Conservation (phyloP, 202 grass and related monocot species). For the Tripidium arundinaceum region DNA sequence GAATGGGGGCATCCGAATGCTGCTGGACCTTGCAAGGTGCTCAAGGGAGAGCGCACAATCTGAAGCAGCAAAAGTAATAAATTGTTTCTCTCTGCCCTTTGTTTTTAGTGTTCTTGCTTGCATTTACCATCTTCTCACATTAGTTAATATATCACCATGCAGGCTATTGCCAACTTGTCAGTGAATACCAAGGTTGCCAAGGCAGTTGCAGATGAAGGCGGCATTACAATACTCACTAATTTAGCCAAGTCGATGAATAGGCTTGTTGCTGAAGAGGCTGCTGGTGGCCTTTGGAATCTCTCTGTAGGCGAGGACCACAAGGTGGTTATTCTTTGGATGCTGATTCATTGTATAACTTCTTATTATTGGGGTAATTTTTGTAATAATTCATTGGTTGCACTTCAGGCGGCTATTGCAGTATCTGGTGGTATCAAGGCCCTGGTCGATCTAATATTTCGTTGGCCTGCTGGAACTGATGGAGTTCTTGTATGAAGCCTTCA, state of each 20-base stretch:
- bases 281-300: slow-evolving; percentile 99
- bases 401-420: slow-evolving; percentile 72
- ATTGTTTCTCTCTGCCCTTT: slow-evolving; percentile 16
- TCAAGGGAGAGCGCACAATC: slow-evolving; percentile 87
- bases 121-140: slow-evolving; percentile 23
- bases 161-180: slow-evolving; percentile 98
- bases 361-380: slow-evolving; percentile 4
- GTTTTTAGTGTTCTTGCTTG: slow-evolving; percentile 14
- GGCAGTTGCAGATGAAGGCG: slow-evolving; percentile 91
- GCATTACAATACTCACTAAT: slow-evolving; percentile 77
- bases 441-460: slow-evolving; percentile 93
- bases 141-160: slow-evolving; percentile 17
- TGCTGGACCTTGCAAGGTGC: slow-evolving; percentile 78
- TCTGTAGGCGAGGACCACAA: slow-evolving; percentile 99
- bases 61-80: slow-evolving; percentile 91
- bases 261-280: slow-evolving; percentile 96
- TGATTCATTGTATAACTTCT: slow-evolving; percentile 28
- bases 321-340: slow-evolving; percentile 53
- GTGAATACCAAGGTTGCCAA: slow-evolving; percentile 95
- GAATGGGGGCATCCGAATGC: slow-evolving; percentile 80
- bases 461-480: slow-evolving; percentile 86
- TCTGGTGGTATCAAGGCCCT: slow-evolving; percentile 91
- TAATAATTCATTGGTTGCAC: slow-evolving; percentile 32
- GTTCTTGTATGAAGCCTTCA: slow-evolving; percentile 74
- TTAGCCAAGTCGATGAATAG: slow-evolving; percentile 88